Evolutionary conservation across 169 alveolate species (phyloP).

Genomic region (Plasmodium knowlesi): DNA sequence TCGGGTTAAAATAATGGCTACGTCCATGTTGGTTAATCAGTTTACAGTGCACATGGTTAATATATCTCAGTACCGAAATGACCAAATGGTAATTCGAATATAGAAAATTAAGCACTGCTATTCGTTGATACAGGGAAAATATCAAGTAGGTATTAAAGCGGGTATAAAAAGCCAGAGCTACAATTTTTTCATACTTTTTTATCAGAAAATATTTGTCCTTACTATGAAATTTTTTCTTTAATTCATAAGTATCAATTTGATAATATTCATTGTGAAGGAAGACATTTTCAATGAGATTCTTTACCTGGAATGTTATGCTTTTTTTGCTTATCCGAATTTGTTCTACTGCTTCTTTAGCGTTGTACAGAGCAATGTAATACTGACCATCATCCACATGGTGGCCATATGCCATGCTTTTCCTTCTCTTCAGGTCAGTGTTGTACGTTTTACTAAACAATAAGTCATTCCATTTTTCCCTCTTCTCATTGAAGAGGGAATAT

Average conservation of each 20-base stretch:
- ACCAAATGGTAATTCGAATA: constrained; percentile 41
- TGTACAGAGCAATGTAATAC: constrained; percentile 26
- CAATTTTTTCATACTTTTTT: constrained; percentile 67
- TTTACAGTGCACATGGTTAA: constrained; percentile 65
- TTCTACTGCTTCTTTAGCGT: background rate
- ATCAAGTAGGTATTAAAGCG: constrained; percentile 53
- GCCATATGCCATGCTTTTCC: background rate
- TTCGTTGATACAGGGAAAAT: constrained; percentile 56
- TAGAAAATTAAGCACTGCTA: constrained; percentile 54
- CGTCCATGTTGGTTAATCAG: constrained; percentile 25
- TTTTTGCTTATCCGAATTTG: background rate
- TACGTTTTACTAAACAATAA: background rate
- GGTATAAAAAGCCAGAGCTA: constrained; percentile 56
- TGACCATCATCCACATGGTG: constrained; percentile 18
- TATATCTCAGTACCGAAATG: constrained; percentile 44
- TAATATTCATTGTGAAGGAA: constrained; percentile 42
- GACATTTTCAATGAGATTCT: constrained; percentile 21
- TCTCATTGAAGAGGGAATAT: constrained; percentile 52
- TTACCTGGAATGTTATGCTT: constrained; percentile 16
- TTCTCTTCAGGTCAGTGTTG: background rate
- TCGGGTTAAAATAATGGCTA: background rate
- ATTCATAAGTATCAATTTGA: constrained; percentile 29
- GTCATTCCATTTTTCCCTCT: constrained; percentile 21
- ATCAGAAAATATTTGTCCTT: constrained; percentile 71
- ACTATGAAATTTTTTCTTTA: constrained; percentile 39